These are phyloP conservation scores for Wickerhamomyces queroliae DNA, from an alignment of 805 yeast genomes.

Conservation along the genomic window DNA sequence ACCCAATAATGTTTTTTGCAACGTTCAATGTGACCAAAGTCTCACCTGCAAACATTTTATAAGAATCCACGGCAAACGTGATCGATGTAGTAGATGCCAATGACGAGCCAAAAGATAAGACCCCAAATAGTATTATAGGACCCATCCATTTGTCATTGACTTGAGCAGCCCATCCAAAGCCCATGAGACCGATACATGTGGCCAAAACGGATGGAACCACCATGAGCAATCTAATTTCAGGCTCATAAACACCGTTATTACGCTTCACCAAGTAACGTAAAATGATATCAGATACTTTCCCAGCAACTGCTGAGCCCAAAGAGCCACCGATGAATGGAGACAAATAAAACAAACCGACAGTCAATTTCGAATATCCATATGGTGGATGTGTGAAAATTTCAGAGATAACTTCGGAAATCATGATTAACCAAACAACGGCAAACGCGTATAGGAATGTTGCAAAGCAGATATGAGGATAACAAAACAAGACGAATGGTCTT, in stretches of 20 bases:
- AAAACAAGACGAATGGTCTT: conserved; percentile 45
- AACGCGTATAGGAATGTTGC: conserved; percentile 47
- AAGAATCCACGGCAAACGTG: conserved; percentile 53
- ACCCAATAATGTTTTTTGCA: conserved; percentile 48
- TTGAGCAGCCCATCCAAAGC: conserved; percentile 56
- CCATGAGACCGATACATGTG: conserved; percentile 47
- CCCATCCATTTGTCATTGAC: conserved; percentile 47
- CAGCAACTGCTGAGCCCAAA: conserved; percentile 50
- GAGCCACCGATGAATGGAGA: conserved; percentile 55
- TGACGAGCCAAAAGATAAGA: conserved; percentile 54
- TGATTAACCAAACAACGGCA: conserved; percentile 60
- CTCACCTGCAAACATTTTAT: conserved; percentile 52
- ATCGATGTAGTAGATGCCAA: conserved; percentile 58
- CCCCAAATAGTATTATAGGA: conserved; percentile 50
- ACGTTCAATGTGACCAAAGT: conserved; percentile 51
- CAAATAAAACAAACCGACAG: conserved; percentile 48
- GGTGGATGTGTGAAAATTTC: conserved; percentile 40
- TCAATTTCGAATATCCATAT: conserved; percentile 33
- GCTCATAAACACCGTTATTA: conserved; percentile 55
- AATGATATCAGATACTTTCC: conserved; percentile 42
- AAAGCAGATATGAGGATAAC: conserved; percentile 46
- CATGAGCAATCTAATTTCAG: conserved; percentile 55
- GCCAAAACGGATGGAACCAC: conserved; percentile 41
- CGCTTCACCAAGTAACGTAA: conserved; percentile 36
- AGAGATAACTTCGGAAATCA: conserved; percentile 51